phyloP scores from a whole-genome alignment of 192 early-diverging fungal genomes.

The Haplosporangium gracile region DNA sequence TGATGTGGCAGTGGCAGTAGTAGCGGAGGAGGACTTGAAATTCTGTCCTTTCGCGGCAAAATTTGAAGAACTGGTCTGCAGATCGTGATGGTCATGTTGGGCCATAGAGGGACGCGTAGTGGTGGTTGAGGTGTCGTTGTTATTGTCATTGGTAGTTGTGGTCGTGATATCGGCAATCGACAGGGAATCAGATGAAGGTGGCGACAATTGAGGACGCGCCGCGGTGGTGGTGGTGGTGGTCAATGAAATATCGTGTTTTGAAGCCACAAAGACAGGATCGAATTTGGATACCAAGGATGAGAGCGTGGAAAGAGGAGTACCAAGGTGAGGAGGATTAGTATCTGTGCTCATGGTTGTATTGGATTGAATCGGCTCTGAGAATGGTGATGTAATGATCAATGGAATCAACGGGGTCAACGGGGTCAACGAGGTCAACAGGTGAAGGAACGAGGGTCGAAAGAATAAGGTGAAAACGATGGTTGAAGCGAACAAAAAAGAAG shows the following conservation, averaged over 20 bases:
- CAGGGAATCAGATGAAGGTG: no score
- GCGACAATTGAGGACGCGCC: no score
- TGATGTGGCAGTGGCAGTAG: not conserved
- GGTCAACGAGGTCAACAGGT: not conserved
- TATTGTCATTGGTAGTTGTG: not conserved
- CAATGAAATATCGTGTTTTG: not conserved
- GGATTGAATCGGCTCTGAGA: no score
- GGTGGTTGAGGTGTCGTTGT: not conserved
- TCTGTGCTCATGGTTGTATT: not conserved
- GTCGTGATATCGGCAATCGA: no score
- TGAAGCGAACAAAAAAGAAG: not conserved
- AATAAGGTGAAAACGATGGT: not conserved
- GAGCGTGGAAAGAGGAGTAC: not conserved
- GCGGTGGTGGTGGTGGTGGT: no score
- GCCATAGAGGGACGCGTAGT: not conserved
- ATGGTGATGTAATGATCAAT: not conserved
- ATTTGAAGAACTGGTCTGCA: not conserved
- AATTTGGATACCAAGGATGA: conserved; percentile 2
- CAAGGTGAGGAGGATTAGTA: not conserved
- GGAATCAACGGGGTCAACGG: not conserved
- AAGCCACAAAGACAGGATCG: no score
- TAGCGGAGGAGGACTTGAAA: not conserved
- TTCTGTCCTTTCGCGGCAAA: not conserved
- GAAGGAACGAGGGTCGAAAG: not conserved
- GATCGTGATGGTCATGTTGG: not conserved